Base-by-base conservation (phyloP, 495 filamentous ascomycete genomes). In the Neurospora sp. region DNA sequence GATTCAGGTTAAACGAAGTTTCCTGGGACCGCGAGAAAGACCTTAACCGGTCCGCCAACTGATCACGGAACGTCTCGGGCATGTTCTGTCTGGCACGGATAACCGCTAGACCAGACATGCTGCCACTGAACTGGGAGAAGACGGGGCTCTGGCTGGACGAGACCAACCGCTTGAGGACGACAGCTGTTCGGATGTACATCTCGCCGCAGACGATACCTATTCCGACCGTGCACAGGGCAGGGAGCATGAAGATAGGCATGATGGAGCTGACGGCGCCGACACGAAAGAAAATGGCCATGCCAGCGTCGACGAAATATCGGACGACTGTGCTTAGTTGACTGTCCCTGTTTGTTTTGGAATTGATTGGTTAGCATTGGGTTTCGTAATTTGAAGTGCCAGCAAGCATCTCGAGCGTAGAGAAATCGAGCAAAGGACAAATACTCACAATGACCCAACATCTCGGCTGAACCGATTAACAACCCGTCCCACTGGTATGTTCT, bases 391-490 rank as follows among this genome's bases (percentile, higher is more conserved):
- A 35, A 65, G 53, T 0, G 27, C 27, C 2, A 31, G 3, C 27
- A 61, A 31, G 53, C 14, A 61, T 27, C 20, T 22, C 10, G 20
- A 35, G 22, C 6, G 27, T 61, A 61, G 53, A 35, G 27, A 61
- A 35, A 61, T 61, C 27, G 27, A 65, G 27, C 53, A 65, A 37
- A 5, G 14, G 53, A 35, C 16, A 42, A 22, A 35, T 37, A 75
- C 74, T 73, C 73, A 75, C 74, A 87, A 77, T 0, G 82, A 83
- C 40, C 81, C 79, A 61, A 89, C 76, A 75, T 89, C 88, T 16
- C 84, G 81, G 4, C 85, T 83, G 71, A 90, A 87, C 22, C 88
- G 82, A 74, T 89, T 89, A 41, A 88, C 81, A 59, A 89, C 84
- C n/a, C 85, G 81, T 2, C 88, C 88, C 10, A 86, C 72, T 1